phyloP scores from a whole-genome alignment of 2,329 filamentous ascomycete species.

The Setomelanomma holmii region DNA sequence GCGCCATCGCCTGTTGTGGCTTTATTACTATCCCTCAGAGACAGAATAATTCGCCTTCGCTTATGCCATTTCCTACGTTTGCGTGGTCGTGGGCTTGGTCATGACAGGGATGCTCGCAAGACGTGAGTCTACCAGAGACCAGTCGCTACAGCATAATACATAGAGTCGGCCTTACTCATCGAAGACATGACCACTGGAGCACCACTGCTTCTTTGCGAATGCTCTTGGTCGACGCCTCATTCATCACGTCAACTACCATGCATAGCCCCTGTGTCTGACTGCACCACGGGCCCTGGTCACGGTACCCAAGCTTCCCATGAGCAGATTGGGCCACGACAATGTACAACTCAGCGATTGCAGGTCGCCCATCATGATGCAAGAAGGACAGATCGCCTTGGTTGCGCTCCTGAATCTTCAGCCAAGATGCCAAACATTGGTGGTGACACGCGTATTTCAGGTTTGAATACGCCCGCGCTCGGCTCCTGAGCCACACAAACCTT shows the following conservation, averaged over 20 bases:
- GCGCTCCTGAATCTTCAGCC: neutral
- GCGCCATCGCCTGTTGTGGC: neutral
- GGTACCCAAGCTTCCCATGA: neutral
- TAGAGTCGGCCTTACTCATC: constrained; percentile 11
- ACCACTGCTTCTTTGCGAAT: neutral
- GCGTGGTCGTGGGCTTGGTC: constrained; percentile 5
- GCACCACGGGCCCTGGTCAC: neutral
- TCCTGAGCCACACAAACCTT: constrained; percentile 12
- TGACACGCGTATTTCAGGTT: neutral
- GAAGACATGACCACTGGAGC: neutral
- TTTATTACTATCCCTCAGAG: neutral
- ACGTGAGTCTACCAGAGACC: neutral
- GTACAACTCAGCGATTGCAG: neutral
- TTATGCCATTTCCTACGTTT: neutral
- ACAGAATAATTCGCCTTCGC: neutral
- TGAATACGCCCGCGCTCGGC: neutral
- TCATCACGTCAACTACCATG: neutral
- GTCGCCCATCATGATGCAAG: neutral
- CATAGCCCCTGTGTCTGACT: neutral
- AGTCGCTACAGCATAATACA: no score
- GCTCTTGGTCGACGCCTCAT: neutral
- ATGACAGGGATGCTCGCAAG: constrained; percentile 8
- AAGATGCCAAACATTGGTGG: constrained; percentile 2
- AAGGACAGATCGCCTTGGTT: neutral
- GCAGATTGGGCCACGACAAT: constrained; percentile 2